Percentiles rank a stretch among this genome's conserved stretches.
Evolutionary conservation across 2,329 filamentous ascomycete genomes (phyloP).

Genomic region (Pseudogymnoascus destructans): DNA sequence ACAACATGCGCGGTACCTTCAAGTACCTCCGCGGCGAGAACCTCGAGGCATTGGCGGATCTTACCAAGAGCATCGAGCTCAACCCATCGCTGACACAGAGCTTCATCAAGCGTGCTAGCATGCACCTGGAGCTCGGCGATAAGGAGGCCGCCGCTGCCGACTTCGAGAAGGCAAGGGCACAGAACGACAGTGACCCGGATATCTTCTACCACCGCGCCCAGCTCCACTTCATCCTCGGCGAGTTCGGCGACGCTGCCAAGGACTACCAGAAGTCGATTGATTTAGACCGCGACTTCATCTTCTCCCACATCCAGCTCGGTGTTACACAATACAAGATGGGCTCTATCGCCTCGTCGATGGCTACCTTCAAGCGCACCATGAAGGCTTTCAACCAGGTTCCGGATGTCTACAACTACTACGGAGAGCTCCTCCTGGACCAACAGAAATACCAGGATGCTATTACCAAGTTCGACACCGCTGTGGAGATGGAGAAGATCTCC

Average conservation of each 20-base stretch:
- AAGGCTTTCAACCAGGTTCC: conserved; percentile 97
- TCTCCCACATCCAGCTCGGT: conserved; percentile 97
- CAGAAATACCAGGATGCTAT: conserved; percentile 91
- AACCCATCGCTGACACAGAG: conserved; percentile 83
- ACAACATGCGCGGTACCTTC: conserved; percentile 96
- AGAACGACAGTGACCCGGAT: conserved; percentile 82
- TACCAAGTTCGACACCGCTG: conserved; percentile 96
- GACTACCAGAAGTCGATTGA: conserved; percentile 99
- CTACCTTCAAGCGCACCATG: conserved; percentile 90
- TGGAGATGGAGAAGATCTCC: conserved; percentile 92
- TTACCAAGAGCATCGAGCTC: conserved; percentile 86
- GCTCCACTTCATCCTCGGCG: conserved; percentile 91
- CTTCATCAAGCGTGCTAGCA: conserved; percentile 97
- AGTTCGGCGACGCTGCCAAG: conserved; percentile 86
- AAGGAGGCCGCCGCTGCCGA: conserved; percentile 78
- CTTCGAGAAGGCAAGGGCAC: conserved; percentile 71
- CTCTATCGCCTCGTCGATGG: conserved; percentile 93
- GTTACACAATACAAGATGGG: conserved; percentile 99
- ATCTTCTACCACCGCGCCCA: conserved; percentile 99
- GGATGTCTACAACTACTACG: conserved; percentile 99
- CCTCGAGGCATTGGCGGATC: conserved; percentile 64
- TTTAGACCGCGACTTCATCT: conserved; percentile 90
- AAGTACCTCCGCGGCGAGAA: conserved; percentile 85
- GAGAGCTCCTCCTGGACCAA: conserved; percentile 91
- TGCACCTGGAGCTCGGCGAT: conserved; percentile 86